phyloP scores from a whole-genome alignment of 257 asterid genomes.

The Verbena officinalis region DNA sequence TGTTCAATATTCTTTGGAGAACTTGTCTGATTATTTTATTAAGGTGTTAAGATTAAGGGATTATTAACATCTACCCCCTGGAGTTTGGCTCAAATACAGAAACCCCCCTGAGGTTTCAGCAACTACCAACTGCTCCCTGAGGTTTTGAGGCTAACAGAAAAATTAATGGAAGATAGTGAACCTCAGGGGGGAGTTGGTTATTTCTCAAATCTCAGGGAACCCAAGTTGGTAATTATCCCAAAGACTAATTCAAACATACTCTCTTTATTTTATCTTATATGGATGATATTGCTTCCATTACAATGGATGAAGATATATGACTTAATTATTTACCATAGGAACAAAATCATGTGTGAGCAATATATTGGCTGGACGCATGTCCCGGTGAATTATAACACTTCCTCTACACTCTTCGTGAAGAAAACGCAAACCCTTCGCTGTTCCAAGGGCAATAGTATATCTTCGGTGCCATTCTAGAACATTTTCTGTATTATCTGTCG shows the following conservation, averaged over 20 bases:
- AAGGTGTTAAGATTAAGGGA: background rate
- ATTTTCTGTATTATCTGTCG: slow-evolving; percentile 46
- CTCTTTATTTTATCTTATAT: too few relatives aligned
- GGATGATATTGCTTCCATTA: too few relatives aligned
- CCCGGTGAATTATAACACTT: slow-evolving; percentile 81
- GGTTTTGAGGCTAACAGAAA: too few relatives aligned
- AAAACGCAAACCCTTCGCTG: slow-evolving; percentile 80
- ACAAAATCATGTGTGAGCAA: slow-evolving; percentile 79
- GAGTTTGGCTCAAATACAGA: too few relatives aligned
- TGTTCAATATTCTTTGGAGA: background rate
- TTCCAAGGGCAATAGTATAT: slow-evolving; percentile 70
- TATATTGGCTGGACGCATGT: slow-evolving; percentile 76
- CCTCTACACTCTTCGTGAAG: slow-evolving; percentile 89
- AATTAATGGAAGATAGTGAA: too few relatives aligned
- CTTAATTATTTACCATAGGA: slow-evolving; percentile 56
- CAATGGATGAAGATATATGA: background rate
- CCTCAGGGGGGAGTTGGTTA: too few relatives aligned
- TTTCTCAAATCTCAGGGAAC: too few relatives aligned
- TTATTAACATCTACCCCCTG: too few relatives aligned
- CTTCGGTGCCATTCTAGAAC: slow-evolving; percentile 78
- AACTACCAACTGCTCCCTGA: too few relatives aligned
- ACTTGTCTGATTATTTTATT: background rate
- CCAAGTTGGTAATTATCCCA: too few relatives aligned
- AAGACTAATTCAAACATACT: too few relatives aligned
- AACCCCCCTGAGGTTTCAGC: too few relatives aligned